Conservation (phyloP, 192 early-diverging fungal genomes). For the Linnemannia exigua region DNA sequence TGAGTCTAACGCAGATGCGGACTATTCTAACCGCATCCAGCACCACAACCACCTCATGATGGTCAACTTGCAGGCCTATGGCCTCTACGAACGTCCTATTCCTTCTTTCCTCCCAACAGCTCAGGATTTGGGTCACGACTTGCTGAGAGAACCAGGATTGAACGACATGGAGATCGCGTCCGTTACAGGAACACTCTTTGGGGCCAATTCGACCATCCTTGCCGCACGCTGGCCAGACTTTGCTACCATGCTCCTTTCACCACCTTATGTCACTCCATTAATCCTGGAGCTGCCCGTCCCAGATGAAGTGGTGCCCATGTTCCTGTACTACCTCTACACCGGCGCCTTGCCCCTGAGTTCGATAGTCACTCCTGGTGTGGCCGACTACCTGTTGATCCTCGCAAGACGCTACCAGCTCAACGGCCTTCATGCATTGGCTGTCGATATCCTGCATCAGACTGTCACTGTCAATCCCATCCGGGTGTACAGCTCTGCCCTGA, state of each 20-base stretch:
- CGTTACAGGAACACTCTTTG: conserved; percentile 32
- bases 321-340: conserved; percentile 52
- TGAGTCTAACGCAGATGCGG: conserved; percentile 30
- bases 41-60: conserved; percentile 46
- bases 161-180: conserved; percentile 49
- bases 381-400: conserved; percentile 46
- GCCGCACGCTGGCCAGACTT: conserved; percentile 51
- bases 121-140: conserved; percentile 44
- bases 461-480: conserved; percentile 36
- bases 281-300: conserved; percentile 47
- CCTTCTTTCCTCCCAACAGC: conserved; percentile 37
- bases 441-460: conserved; percentile 36
- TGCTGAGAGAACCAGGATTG: conserved; percentile 27
- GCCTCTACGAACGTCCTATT: conserved; percentile 45
- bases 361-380: conserved; percentile 24
- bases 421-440: conserved; percentile 39
- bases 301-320: conserved; percentile 39
- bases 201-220: conserved; percentile 49
- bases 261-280: conserved; percentile 48
- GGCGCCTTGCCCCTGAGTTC: conserved; percentile 24
- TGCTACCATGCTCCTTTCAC: conserved; percentile 34
- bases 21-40: conserved; percentile 45
- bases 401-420: conserved; percentile 45
- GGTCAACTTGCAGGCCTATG: conserved; percentile 49
- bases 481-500: conserved; percentile 37